Conservation (phyloP, 805 yeast species). For the Metschnikowia bowlesiae region DNA sequence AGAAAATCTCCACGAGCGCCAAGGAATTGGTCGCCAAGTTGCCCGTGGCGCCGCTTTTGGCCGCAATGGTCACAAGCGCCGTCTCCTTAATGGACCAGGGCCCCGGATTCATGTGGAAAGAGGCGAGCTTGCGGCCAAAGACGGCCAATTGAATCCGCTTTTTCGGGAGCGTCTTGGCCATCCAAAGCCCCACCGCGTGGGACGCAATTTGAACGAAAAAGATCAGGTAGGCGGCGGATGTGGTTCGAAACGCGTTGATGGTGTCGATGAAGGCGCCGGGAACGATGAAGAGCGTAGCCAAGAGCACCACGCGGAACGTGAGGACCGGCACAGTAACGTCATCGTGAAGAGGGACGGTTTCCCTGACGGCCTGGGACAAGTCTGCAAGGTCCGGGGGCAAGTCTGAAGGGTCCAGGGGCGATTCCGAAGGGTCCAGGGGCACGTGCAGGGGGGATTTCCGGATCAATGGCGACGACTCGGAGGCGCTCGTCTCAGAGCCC, state of each 20-base stretch:
- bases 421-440: conserved; percentile 21
- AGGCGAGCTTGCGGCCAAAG: conserved; percentile 4
- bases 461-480: conserved; percentile 1
- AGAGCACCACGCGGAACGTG: conserved; percentile 33
- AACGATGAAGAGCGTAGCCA: conserved; percentile 30
- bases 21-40: conserved; percentile 46
- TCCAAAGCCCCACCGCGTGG: conserved; percentile 45
- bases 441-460: background rate
- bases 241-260: conserved; percentile 40
- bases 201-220: conserved; percentile 48
- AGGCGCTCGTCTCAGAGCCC: background rate
- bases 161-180: conserved; percentile 40
- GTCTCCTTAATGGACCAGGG: conserved; percentile 56
- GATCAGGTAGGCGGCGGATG: conserved; percentile 48
- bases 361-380: conserved; percentile 30
- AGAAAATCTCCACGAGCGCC: conserved; percentile 44
- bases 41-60: conserved; percentile 51
- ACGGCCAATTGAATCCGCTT: conserved; percentile 18
- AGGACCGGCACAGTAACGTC: conserved; percentile 36
- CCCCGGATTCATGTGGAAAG: conserved; percentile 43
- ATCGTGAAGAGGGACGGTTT: conserved; percentile 36
- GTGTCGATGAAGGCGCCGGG: conserved; percentile 43
- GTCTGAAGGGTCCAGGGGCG: conserved; percentile 21
- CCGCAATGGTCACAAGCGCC: conserved; percentile 48
- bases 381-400: too few species aligned